Evolutionary conservation across 495 filamentous ascomycete genomes (phyloP).

Genomic region (Trichoderma asperelloides): DNA sequence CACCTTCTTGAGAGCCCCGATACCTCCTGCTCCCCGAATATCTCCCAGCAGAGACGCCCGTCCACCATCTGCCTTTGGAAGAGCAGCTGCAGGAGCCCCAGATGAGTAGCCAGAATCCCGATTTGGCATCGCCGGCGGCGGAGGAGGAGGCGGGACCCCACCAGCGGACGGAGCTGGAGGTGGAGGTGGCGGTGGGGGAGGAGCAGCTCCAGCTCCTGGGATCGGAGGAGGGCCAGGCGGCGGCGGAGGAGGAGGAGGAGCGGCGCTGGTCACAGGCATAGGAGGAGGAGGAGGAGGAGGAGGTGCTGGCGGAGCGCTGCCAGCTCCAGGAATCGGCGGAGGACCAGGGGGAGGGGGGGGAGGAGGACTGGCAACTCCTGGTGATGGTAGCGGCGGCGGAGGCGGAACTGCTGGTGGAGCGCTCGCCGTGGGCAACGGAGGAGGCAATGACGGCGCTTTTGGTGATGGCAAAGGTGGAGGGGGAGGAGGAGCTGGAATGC

Average conservation of each 20-base stretch:
- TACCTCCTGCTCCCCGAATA: slow-evolving; percentile 71
- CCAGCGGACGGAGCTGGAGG: slow-evolving; percentile 41
- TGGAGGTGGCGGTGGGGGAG: slow-evolving; percentile 48
- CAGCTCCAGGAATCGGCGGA: slow-evolving; percentile 24
- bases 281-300: slow-evolving; percentile 23
- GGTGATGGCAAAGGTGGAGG: slow-evolving; percentile 24
- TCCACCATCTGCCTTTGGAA: slow-evolving; percentile 41
- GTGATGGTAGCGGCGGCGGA: slow-evolving; percentile 25
- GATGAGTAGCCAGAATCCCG: slow-evolving; percentile 51
- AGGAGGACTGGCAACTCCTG: slow-evolving; percentile 11
- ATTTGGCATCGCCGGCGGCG: slow-evolving; percentile 60
- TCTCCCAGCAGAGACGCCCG: slow-evolving; percentile 67
- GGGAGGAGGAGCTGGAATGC: slow-evolving; percentile 28
- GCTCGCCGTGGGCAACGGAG: slow-evolving; percentile 20
- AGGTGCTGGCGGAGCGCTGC: slow-evolving; percentile 28
- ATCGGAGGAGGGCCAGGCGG: slow-evolving; percentile 40
- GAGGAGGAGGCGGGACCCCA: slow-evolving; percentile 41
- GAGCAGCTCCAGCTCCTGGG: slow-evolving; percentile 26
- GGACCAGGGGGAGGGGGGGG: slow-evolving; percentile 27
- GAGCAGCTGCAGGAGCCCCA: slow-evolving; percentile 46
- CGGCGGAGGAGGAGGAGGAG: slow-evolving; percentile 48
- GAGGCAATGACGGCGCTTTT: slow-evolving; percentile 18
- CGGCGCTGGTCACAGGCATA: neutral
- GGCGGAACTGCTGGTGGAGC: slow-evolving; percentile 32
- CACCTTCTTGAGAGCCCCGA: slow-evolving; percentile 71